Conservation (phyloP, 495 filamentous ascomycete genomes). For the Thermochaetoides thermophila region DNA sequence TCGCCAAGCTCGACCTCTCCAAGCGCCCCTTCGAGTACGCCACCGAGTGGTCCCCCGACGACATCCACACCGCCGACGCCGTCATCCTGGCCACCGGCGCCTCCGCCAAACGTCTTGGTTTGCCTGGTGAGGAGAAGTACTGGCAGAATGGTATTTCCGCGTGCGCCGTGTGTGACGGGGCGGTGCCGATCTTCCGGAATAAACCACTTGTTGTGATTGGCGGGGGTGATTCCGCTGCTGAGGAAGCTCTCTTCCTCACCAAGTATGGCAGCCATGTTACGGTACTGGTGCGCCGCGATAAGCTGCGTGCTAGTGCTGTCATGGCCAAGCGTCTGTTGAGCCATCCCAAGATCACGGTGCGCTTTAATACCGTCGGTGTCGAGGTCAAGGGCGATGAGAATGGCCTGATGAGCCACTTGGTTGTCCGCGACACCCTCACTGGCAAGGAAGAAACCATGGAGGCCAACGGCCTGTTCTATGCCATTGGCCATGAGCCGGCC, state of each 20-base stretch:
- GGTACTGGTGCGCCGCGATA: constrained; percentile 76
- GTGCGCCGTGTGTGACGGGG: constrained; percentile 95
- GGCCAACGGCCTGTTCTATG: constrained; percentile 93
- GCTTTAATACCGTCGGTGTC: constrained; percentile 64
- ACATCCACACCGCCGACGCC: constrained; percentile 69
- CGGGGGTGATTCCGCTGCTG: constrained; percentile 90
- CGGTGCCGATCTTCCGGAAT: constrained; percentile 91
- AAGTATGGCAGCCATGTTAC: constrained; percentile 94
- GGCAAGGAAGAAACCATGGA: constrained; percentile 68
- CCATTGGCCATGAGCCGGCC: constrained; percentile 91
- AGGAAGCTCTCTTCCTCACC: constrained; percentile 93
- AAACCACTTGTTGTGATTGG: constrained; percentile 93
- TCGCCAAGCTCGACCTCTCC: constrained; percentile 75
- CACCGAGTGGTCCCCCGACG: constrained; percentile 65
- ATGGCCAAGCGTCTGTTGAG: constrained; percentile 76
- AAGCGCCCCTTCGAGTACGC: constrained; percentile 82
- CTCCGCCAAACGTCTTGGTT: constrained; percentile 64
- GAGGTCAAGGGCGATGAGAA: constrained; percentile 75
- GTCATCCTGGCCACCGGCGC: constrained; percentile 94
- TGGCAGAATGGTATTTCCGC: constrained; percentile 96
- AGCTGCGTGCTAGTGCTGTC: constrained; percentile 72
- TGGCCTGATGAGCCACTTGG: constrained; percentile 73
- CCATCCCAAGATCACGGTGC: constrained; percentile 79
- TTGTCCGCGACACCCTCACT: constrained; percentile 61
- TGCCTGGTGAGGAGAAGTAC: constrained; percentile 83